Evolutionary conservation across 164 flowering plant species (phyloP).

Genomic region (Vitis cinerea): DNA sequence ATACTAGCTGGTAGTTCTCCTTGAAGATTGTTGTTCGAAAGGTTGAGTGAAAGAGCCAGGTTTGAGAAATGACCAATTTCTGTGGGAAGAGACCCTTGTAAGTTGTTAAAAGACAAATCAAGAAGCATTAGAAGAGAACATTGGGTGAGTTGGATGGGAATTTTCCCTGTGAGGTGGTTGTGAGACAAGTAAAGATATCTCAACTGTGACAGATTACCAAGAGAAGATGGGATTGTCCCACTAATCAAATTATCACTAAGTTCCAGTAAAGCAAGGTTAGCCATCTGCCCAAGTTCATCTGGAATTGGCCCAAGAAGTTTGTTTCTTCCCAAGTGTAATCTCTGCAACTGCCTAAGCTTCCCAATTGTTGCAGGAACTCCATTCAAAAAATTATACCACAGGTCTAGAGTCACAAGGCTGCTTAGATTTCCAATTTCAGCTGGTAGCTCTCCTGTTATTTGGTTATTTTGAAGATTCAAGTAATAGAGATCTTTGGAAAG

Average conservation of each 20-base stretch:
- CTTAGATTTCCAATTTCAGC: conserved; percentile 9
- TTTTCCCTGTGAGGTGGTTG: conserved; percentile 6
- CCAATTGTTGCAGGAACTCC: conserved; percentile 17
- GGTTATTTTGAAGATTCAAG: not conserved
- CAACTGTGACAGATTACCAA: not conserved
- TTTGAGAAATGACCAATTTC: conserved; percentile 1
- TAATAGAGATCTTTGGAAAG: conserved; percentile 4
- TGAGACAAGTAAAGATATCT: conserved; percentile 4
- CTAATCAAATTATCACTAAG: not conserved
- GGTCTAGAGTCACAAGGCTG: not conserved
- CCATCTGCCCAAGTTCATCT: conserved; percentile 6
- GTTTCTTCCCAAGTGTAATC: conserved; percentile 5
- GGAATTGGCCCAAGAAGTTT: conserved; percentile 10
- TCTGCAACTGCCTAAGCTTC: conserved; percentile 11
- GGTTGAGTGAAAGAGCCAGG: conserved; percentile 1
- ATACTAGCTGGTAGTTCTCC: conserved; percentile 6
- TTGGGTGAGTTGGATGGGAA: not conserved
- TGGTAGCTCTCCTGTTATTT: conserved; percentile 3
- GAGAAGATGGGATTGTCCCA: conserved; percentile 3
- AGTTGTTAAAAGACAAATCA: conserved; percentile 1
- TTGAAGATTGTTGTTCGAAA: conserved; percentile 2
- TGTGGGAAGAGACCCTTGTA: not conserved
- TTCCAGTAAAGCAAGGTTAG: not conserved
- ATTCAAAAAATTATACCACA: conserved; percentile 1
- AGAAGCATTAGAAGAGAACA: conserved; percentile 4